Percentiles rank a stretch among this genome's conserved stretches.
Conservation (phyloP, 768 basidiomycete genomes). For the Phlebiopsis gigantea region DNA sequence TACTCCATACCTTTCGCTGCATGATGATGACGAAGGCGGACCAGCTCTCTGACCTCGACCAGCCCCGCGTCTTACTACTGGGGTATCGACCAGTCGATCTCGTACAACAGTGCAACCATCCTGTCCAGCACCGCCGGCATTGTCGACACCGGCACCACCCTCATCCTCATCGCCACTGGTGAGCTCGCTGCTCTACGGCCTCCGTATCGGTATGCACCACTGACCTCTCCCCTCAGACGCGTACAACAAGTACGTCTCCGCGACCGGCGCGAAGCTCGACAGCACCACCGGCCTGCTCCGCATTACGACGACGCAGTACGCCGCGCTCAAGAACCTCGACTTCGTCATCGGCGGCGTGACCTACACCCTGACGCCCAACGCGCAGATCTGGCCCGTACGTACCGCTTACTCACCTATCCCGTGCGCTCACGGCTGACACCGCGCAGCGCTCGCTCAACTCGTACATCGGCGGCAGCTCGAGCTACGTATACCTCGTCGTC, state of each 20-base stretch:
- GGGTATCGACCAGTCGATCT: conserved; percentile 30
- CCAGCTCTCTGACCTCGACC: conserved; percentile 26
- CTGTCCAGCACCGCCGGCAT: conserved; percentile 26
- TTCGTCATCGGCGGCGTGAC: conserved; percentile 26
- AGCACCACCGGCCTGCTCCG: conserved; percentile 26
- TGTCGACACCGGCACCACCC: conserved; percentile 33
- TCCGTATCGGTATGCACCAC: background rate
- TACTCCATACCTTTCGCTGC: background rate
- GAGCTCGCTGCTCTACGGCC: background rate
- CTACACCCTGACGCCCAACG: conserved; percentile 26
- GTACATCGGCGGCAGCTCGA: conserved; percentile 21
- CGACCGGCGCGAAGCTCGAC: conserved; percentile 29
- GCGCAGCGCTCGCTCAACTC: conserved; percentile 21
- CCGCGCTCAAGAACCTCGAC: conserved; percentile 27
- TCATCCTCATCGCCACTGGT: conserved; percentile 28
- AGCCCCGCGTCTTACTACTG: conserved; percentile 27
- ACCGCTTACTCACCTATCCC: background rate
- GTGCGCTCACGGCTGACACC: background rate
- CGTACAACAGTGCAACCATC: conserved; percentile 23
- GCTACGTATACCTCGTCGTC: conserved; percentile 27
- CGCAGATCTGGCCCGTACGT: conserved; percentile 28
- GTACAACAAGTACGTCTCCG: conserved; percentile 24
- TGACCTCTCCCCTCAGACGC: conserved; percentile 20
- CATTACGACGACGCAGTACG: conserved; percentile 23
- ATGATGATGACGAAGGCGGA: background rate